Conservation (phyloP, 116 monocot genomes). For the Trichopus zeylanicus region DNA sequence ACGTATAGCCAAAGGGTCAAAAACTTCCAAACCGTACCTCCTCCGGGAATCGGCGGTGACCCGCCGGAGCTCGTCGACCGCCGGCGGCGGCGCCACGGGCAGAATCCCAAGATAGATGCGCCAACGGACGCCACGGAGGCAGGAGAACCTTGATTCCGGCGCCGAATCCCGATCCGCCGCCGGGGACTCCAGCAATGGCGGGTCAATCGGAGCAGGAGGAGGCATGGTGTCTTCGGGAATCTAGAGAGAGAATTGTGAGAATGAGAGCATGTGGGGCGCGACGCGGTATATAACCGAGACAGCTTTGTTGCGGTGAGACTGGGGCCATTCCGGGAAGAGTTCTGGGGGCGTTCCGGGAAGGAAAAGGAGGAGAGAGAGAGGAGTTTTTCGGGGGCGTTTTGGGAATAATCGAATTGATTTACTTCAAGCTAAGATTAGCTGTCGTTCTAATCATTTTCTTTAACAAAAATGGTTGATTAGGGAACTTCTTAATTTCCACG, state of each 20-base stretch:
- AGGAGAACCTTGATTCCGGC: slow-evolving; percentile 29
- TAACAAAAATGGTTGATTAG: no score
- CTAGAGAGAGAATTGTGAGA: not conserved
- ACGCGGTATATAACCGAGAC: not conserved
- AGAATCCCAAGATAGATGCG: slow-evolving; percentile 70
- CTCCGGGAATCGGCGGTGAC: slow-evolving; percentile 77
- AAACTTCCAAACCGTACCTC: slow-evolving; percentile 33
- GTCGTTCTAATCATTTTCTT: not conserved
- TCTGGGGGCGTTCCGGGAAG: not conserved
- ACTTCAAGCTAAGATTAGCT: not conserved
- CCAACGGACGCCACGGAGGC: slow-evolving; percentile 72
- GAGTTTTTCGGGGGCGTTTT: not conserved
- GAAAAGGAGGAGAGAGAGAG: not conserved
- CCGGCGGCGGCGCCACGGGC: slow-evolving; percentile 41
- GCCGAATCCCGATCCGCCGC: not conserved
- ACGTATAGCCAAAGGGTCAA: not conserved
- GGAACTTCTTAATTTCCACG: no score
- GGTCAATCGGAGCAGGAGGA: not conserved
- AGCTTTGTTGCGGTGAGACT: not conserved
- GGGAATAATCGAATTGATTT: not conserved
- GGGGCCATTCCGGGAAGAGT: not conserved
- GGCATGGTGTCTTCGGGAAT: not conserved
- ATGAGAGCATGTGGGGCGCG: not conserved
- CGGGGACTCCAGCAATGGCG: slow-evolving; percentile 3
- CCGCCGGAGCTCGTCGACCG: slow-evolving; percentile 68